Conservation (phyloP, 768 basidiomycete genomes). For the Suillus americanus region DNA sequence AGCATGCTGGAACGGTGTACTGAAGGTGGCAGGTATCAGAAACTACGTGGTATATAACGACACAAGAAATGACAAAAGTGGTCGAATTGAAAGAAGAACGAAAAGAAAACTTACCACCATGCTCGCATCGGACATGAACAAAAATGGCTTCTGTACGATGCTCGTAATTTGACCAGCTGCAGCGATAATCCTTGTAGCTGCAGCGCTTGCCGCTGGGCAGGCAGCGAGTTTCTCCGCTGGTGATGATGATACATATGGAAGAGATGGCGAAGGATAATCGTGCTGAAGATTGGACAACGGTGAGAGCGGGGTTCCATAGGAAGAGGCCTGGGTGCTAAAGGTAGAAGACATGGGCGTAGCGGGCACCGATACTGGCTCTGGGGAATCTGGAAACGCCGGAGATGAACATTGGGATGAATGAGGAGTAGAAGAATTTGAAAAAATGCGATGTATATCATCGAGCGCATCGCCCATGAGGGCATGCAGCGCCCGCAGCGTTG, state of each 20-base stretch:
- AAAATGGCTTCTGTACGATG: conserved; percentile 66
- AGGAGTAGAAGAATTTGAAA: conserved; percentile 30
- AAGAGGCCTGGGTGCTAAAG: conserved; percentile 16
- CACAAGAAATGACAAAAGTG: neutral
- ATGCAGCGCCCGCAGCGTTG: conserved; percentile 62
- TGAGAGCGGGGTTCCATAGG: conserved; percentile 6
- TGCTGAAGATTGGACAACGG: neutral
- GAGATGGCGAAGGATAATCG: conserved; percentile 61
- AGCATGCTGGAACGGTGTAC: conserved; percentile 75
- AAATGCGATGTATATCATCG: conserved; percentile 65
- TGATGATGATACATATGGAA: conserved; percentile 44
- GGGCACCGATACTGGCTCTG: conserved; percentile 29
- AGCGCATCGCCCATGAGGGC: conserved; percentile 66
- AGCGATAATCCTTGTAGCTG: conserved; percentile 64
- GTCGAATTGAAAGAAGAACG: neutral
- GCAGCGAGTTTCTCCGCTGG: conserved; percentile 54
- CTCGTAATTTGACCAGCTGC: conserved; percentile 67
- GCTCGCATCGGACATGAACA: conserved; percentile 69
- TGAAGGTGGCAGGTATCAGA: conserved; percentile 20
- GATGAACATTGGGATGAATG: conserved; percentile 19
- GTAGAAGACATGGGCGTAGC: conserved; percentile 31
- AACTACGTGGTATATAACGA: neutral
- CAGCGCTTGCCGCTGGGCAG: conserved; percentile 58
- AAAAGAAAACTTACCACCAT: conserved; percentile 58
- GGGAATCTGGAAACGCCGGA: conserved; percentile 24